phyloP scores from a whole-genome alignment of 176 grass and related monocot species.

The Phoenix dactylifera region DNA sequence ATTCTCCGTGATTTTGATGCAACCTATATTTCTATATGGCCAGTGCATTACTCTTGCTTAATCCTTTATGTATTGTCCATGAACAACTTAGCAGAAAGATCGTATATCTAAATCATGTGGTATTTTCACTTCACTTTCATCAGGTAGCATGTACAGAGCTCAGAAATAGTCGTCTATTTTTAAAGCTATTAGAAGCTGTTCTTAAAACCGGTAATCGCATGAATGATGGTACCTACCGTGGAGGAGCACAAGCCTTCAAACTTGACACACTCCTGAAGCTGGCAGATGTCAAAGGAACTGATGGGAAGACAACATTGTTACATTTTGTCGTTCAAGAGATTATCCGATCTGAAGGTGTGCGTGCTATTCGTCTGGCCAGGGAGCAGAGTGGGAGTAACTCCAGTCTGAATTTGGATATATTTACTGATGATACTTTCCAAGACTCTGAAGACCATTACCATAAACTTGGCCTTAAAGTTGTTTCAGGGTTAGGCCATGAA shows the following conservation, averaged over 20 bases:
- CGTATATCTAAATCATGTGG: no score
- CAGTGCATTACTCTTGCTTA: no score
- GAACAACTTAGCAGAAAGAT: no score
- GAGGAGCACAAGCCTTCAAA: slow-evolving; percentile 77
- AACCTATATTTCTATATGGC: no score
- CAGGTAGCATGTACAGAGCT: slow-evolving; percentile 79
- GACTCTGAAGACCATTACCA: slow-evolving; percentile 50
- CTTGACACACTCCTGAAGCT: slow-evolving; percentile 82
- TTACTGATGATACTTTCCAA: slow-evolving; percentile 21
- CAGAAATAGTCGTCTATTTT: slow-evolving; percentile 59
- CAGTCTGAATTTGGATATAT: slow-evolving; percentile 10
- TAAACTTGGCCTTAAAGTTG: slow-evolving; percentile 53
- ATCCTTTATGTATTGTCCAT: no score
- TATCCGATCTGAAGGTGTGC: slow-evolving; percentile 63
- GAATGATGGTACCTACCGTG: slow-evolving; percentile 82
- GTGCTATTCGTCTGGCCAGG: slow-evolving; percentile 33
- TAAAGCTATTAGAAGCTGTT: slow-evolving; percentile 87
- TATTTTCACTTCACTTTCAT: no score
- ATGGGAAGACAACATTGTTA: slow-evolving; percentile 80
- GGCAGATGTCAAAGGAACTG: slow-evolving; percentile 70
- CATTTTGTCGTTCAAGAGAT: slow-evolving; percentile 91
- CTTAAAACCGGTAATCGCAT: slow-evolving; percentile 88
- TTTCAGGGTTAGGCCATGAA: slow-evolving; percentile 57
- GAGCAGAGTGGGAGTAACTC: slow-evolving; percentile 24
- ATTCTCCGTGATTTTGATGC: no score